Evolutionary conservation across 2,329 filamentous ascomycete species (phyloP), one percentile per base, ranked within the genome.

Genomic region (Lachnellula willkommii): DNA sequence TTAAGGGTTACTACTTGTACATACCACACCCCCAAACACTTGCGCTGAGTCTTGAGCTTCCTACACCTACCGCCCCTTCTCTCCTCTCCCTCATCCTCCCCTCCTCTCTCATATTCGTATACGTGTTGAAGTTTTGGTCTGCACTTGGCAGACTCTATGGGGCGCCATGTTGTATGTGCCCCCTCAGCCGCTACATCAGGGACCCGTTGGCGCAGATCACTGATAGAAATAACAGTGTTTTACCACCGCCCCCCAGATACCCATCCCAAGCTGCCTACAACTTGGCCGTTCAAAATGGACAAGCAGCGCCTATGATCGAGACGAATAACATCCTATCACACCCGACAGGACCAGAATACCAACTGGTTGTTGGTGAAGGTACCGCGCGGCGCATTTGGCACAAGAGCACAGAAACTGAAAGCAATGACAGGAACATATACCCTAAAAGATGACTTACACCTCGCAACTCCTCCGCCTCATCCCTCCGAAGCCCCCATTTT

Each of bases 331-430:
- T 85, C 40, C 77, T 99, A 59, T 84, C 83, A 55, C 88, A 89
- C 66, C 93, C 90, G 24, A 84, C 84, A 37, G 89, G 89, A 5
- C 82, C 89, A 24, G 92, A 96, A 66, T 90, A 90, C 73, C 89
- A 95, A 70, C 86, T 99, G 64, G 84, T 96, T 45, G 91, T 93
- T 48, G 94, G 93, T 72, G 94, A 99, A 84, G 94, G 91, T 89
- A 49, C 32, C 58, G 46, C 45, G 46, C 42, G 58, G 58, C 55
- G 52, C 54, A 55, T 55, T 40, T 14, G 24, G 39, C 7, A 20
- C 20, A 17, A 8, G 42, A 24, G 20, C 26, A 48, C 37, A 35
- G 39, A 20, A 40, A 50, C 57, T 65, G 51, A 68, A 50, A 14
- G 48, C 22, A 47, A 40, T 45, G 36, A 52, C 65, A 94, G 90